Evolutionary conservation across 345 rosid species (phyloP).

Genomic region (Dovyalis caffra): DNA sequence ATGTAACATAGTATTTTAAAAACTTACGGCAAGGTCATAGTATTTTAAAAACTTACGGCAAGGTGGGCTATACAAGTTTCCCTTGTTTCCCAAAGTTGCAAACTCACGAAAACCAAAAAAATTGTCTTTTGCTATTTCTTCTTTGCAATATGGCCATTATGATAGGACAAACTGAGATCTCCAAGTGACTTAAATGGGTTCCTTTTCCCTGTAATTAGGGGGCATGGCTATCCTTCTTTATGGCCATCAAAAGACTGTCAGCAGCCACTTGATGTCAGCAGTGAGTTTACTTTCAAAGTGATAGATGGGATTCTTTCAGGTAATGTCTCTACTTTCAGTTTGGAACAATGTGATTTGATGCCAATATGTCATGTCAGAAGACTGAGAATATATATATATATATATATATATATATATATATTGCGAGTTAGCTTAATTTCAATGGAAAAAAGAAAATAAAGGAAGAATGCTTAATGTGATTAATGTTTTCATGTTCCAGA

Average conservation of each 20-base stretch:
- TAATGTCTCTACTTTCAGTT: constrained; percentile 13
- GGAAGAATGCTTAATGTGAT: not conserved
- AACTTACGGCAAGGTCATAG: too few relatives aligned
- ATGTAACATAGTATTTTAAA: not conserved
- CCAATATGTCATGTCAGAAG: not conserved
- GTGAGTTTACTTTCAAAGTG: constrained; percentile 59
- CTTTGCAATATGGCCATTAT: not conserved
- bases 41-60: too few relatives aligned
- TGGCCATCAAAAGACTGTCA: constrained; percentile 75
- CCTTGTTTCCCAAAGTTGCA: not conserved
- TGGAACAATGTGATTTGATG: not conserved
- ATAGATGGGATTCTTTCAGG: constrained; percentile 81
- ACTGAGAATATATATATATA: not conserved
- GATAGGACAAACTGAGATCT: not conserved
- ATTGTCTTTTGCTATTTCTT: not conserved
- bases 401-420: too few relatives aligned
- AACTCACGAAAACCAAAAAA: not conserved
- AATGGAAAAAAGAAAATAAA: not conserved
- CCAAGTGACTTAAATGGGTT: not conserved
- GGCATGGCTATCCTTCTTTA: constrained; percentile 60
- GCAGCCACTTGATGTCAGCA: constrained; percentile 76
- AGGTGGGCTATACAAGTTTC: too few relatives aligned
- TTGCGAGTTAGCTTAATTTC: not conserved
- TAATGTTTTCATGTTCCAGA: constrained; percentile 30
- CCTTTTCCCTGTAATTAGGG: constrained; percentile 39